Base-by-base conservation (phyloP, 2,329 filamentous ascomycete genomes). In the Penicillium glabrum region DNA sequence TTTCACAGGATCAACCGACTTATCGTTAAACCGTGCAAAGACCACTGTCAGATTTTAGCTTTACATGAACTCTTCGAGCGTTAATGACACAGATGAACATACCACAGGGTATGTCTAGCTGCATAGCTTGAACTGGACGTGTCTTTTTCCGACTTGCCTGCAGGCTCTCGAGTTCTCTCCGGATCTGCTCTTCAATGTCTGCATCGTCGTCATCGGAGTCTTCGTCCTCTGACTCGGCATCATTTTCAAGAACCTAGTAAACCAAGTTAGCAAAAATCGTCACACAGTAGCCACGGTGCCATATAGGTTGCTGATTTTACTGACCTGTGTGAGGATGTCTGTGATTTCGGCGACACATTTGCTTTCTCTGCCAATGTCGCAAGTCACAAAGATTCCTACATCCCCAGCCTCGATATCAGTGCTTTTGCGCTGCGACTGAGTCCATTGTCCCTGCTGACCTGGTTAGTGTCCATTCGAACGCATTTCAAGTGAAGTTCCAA, bases 331-430 rank as follows among this genome's bases (percentile, higher is more conserved):
- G 65, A 88, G 83, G 11, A 87, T 66, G 69, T 86, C 83, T 43
- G 80, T 71, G 50, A 84, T 74, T 63, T 88, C 86, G 45, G 75
- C 75, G 23, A 83, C 78, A 56, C 83, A 85, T 72, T 85, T 86
- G 41, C 75, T 77, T 73, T 88, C 85, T 66, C 79, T 82, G 58
- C 83, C 83, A 73, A 83, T 83, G 57, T 84, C 80, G 67, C 85
- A 87, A 3, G 85, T 86, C 43, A 84, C 81, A 77, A 86, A 87
- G 27, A 88, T 84, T 11, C 86, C 86, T 50, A 79, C 77, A 65
- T 87, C 84, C 16, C 84, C 85, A 52, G 62, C 67, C 55, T 78
- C 75, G 50, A 80, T 67, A 24, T 61, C 35, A 59, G 58, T 56
- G 66, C 65, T 43, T 59, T 56, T 75, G 66, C 33, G 61, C 31